Evolutionary conservation across 306 rosid species (phyloP).

Genomic region (Albizia julibrissin): DNA sequence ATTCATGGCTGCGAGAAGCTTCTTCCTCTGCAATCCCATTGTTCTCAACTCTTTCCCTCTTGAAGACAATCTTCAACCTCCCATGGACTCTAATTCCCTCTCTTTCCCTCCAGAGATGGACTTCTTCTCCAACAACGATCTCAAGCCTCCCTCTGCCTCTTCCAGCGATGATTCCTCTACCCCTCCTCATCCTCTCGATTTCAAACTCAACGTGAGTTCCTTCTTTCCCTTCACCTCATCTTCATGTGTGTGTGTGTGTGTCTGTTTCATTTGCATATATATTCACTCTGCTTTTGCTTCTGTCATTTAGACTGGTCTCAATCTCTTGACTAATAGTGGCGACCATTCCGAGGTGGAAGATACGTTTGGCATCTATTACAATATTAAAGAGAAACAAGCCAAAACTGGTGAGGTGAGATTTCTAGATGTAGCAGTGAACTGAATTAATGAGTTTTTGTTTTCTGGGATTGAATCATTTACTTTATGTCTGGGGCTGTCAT

Average conservation of each 20-base stretch:
- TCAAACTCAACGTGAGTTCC: constrained; percentile 60
- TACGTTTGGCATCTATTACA: constrained; percentile 28
- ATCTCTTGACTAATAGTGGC: constrained; percentile 62
- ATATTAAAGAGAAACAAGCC: constrained; percentile 42
- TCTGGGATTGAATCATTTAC: neutral
- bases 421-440: neutral
- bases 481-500: neutral
- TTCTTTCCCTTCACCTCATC: neutral
- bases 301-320: constrained; percentile 66
- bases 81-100: constrained; percentile 40
- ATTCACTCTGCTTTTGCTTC: neutral
- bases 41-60: constrained; percentile 68
- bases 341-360: constrained; percentile 69
- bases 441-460: neutral
- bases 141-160: constrained; percentile 16
- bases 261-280: neutral
- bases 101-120: constrained; percentile 62
- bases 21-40: constrained; percentile 32
- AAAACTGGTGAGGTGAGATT: constrained; percentile 52
- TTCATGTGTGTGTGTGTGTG: too few species aligned
- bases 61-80: constrained; percentile 32
- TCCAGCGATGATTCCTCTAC: neutral
- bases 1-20: too few species aligned
- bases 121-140: constrained; percentile 54
- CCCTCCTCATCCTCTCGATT: constrained; percentile 35